Percentiles rank a stretch among this genome's conserved stretches.
phyloP scores from a whole-genome alignment of 495 filamentous ascomycete species.

The Letharia lupina region DNA sequence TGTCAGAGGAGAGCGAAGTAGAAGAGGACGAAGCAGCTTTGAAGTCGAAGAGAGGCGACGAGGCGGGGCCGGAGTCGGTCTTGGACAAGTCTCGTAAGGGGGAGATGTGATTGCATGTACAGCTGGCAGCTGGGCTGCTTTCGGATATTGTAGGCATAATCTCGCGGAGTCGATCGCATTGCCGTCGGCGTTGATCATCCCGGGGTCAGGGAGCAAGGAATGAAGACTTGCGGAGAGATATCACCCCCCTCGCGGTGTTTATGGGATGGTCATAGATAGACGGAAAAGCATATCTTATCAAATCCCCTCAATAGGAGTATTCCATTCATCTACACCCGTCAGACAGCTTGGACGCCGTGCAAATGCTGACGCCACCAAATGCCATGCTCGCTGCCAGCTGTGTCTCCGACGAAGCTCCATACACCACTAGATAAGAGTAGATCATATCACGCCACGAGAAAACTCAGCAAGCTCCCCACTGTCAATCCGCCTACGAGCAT shows the following conservation, averaged over 20 bases:
- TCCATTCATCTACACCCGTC: background rate
- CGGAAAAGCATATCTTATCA: background rate
- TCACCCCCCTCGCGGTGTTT: conserved; percentile 18
- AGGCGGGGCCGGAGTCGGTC: conserved; percentile 2
- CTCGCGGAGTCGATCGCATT: conserved; percentile 4
- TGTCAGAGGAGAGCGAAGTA: conserved; percentile 18
- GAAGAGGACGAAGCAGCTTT: conserved; percentile 16
- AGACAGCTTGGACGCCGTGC: background rate
- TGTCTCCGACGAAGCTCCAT: too few species aligned
- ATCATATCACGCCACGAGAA: conserved; percentile 45
- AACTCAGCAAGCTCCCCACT: conserved; percentile 81
- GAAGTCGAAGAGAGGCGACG: conserved; percentile 12
- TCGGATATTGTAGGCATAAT: background rate
- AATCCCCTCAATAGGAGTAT: background rate
- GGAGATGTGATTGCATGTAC: background rate
- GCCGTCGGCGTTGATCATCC: background rate
- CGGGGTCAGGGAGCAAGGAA: background rate
- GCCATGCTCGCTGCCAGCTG: background rate
- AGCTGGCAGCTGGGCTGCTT: background rate
- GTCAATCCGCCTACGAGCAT: conserved; percentile 77
- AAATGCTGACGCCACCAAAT: background rate
- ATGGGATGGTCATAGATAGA: background rate
- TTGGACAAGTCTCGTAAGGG: conserved; percentile 7
- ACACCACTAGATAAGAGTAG: background rate
- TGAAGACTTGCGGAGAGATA: background rate